Base-by-base conservation (phyloP, 805 yeast genomes). In the Metschnikowia reukaufii region DNA sequence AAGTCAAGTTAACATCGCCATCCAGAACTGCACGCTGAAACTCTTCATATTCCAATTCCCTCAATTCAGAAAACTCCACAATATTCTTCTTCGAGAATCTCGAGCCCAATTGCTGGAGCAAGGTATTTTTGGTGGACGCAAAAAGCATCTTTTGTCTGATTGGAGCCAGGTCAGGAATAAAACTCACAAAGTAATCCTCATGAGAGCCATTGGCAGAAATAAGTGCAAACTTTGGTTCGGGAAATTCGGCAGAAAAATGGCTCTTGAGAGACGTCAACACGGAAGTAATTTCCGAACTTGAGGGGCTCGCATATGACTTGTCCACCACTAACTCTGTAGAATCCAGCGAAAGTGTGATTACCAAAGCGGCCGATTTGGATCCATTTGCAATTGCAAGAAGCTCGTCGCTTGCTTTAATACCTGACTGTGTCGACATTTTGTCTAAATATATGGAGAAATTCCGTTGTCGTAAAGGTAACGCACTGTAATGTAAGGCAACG, bases 141-240 rank as follows among this genome's bases (percentile, higher is more conserved):
- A 91, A 94, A 40, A 94, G 73, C 97, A 94, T 94, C 64, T 92
- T 94, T 47, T 78, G 76, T 48, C 90, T 78, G 32, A 92, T 91
- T 2, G 84, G 82, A 7, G 97, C 87, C 42, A 66, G 65, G 63
- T 92, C 97, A 0, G 99, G 97, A 44, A 92, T 91, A 67, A 77
- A 91, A 17, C 94, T 82, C 38, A 90, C 77, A 57, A 92, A 90
- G 3, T 80, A 75, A 5, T 50, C 56, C 5, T 49, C 53, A 50
- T 69, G 42, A 1, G 43, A 19, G 7, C 44, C 38, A 16, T 40
- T 21, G 1, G 37, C 23, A 17, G 50, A 44, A 10, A 71, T 39
- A 6, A 71, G 50, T n/a, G 65, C 60, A 46, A 66, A 72, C 2
- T 65, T 61, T 13, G 76, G 76, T 9, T 63, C 60, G 5, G 76